These are phyloP conservation scores for Apiospora kogelbergensis DNA, from an alignment of 2,329 filamentous ascomycete genomes.

Conservation along the genomic window DNA sequence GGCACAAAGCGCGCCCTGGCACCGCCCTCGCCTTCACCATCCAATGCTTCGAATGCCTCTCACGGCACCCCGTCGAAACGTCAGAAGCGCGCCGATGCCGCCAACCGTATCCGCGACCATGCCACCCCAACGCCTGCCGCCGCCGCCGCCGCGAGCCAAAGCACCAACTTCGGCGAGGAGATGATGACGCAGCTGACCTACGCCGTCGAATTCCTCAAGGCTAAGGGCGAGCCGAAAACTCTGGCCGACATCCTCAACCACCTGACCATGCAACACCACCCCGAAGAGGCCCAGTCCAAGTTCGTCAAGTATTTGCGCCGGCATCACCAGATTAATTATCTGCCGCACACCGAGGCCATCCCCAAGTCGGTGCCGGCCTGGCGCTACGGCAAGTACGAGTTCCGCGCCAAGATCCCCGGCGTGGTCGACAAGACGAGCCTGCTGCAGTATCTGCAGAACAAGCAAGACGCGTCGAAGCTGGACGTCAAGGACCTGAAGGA, in stretches of 20 bases:
- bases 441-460: conserved; percentile 76
- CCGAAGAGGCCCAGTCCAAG: conserved; percentile 60
- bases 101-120: conserved; percentile 21
- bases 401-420: conserved; percentile 76
- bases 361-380: conserved; percentile 61
- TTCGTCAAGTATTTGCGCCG: conserved; percentile 69
- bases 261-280: conserved; percentile 66
- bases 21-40: conserved; percentile 64
- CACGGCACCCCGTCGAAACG: conserved; percentile 67
- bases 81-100: conserved; percentile 49
- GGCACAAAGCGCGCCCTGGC: conserved; percentile 49
- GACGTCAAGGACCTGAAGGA: conserved; percentile 91
- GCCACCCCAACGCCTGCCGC: conserved; percentile 28
- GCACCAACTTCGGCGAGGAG: conserved; percentile 74
- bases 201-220: conserved; percentile 79
- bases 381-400: conserved; percentile 72
- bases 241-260: conserved; percentile 80
- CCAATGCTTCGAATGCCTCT: conserved; percentile 39
- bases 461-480: conserved; percentile 78
- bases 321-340: conserved; percentile 60
- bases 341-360: conserved; percentile 57
- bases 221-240: conserved; percentile 65
- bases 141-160: conserved; percentile 45
- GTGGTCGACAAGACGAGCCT: conserved; percentile 78
- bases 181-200: conserved; percentile 87